Evolutionary conservation across 148 eudicot species (phyloP).

Genomic region (Talinum fruticosum): DNA sequence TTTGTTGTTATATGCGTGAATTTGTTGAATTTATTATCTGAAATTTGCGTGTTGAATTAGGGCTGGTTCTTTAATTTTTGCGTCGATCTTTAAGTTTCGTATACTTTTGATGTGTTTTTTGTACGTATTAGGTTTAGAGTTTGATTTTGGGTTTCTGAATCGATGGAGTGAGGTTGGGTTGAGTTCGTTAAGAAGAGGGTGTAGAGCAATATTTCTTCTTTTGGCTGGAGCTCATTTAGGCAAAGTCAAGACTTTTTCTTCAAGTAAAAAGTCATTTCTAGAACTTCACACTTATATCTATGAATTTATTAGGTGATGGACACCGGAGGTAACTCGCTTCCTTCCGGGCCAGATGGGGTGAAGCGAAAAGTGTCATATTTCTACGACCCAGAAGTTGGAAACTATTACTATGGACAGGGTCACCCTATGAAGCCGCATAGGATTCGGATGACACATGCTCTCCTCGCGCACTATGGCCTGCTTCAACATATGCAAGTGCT

Average conservation of each 20-base stretch:
- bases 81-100: not conserved
- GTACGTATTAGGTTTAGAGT: not conserved
- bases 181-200: not conserved
- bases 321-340: conserved; percentile 50
- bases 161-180: not conserved
- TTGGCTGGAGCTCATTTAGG: not conserved
- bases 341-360: conserved; percentile 52
- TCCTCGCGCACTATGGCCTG: conserved; percentile 55
- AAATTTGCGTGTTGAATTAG: not conserved
- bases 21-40: not conserved
- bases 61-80: not conserved
- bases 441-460: conserved; percentile 63
- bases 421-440: conserved; percentile 73
- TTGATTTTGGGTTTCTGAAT: not conserved
- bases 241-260: not conserved
- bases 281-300: not conserved
- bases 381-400: conserved; percentile 60
- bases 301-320: conserved; percentile 33
- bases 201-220: not conserved
- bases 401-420: conserved; percentile 69
- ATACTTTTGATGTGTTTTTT: too few relatives aligned
- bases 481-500: conserved; percentile 59
- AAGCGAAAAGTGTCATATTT: conserved; percentile 57
- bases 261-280: not conserved
- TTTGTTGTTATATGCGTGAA: not conserved